Conservation (phyloP, 148 eudicot genomes). For the Rhododendron mucronatum region DNA sequence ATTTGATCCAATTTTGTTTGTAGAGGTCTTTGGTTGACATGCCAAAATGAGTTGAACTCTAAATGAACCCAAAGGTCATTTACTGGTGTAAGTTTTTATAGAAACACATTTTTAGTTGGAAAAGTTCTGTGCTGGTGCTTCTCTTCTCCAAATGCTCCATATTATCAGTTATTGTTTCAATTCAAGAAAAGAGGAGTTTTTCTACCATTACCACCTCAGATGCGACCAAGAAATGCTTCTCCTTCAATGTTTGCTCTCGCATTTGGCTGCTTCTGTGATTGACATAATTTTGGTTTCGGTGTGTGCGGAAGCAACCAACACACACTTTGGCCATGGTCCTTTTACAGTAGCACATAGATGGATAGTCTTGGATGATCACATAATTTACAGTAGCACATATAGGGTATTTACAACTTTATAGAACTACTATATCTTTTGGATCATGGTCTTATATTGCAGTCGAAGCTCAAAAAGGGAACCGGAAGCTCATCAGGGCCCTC, state of each 20-base stretch:
- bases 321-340: neutral
- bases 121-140: neutral
- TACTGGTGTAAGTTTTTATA: neutral
- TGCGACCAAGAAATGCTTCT: neutral
- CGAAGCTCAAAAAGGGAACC: slow-evolving; percentile 37
- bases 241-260: neutral
- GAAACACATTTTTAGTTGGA: neutral
- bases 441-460: slow-evolving; percentile 27
- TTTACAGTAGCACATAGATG: neutral
- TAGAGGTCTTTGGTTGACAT: slow-evolving; percentile 16
- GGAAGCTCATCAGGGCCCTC: slow-evolving; percentile 34
- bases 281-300: neutral
- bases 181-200: neutral
- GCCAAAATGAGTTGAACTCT: neutral
- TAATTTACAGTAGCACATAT: neutral
- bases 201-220: neutral
- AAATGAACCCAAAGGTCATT: neutral
- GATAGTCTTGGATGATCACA: neutral
- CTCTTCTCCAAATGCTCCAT: neutral
- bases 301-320: neutral
- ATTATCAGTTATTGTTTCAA: neutral
- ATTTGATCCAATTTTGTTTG: neutral
- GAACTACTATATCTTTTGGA: slow-evolving; percentile 6
- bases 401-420: neutral
- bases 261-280: neutral